Base-by-base conservation (phyloP, 116 monocot species). In the Iris pallida region DNA sequence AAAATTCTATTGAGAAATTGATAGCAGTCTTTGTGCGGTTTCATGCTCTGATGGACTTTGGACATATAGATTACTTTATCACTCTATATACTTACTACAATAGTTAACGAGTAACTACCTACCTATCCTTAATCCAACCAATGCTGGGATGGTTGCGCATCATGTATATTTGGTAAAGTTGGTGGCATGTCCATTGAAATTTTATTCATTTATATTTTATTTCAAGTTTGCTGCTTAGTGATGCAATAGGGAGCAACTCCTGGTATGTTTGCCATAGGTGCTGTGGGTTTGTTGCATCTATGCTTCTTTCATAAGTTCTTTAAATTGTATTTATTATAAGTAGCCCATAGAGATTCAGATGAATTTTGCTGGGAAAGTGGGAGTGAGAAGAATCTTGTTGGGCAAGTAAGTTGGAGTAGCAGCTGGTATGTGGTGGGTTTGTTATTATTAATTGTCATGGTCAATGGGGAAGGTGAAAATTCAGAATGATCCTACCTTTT, bases 341-440 rank as follows among this genome's bases (percentile, higher is more conserved):
- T 20, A 58, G 58, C 58, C 58, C 8, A 20, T 30, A 58, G 58
- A 58, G 19, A 30, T 9, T 58, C 58, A 20, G 8, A 4, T 20
- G 9, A 10, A 2, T 30, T 7, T 11, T n/a, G n/a, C n/a, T n/a
- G n/a, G n/a, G n/a, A n/a, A n/a, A n/a, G n/a, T n/a, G n/a, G n/a
- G n/a, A n/a, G n/a, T n/a, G n/a, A n/a, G n/a, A n/a, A n/a, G n/a
- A n/a, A n/a, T n/a, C n/a, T 58, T 20, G 20, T 9, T 59, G 5
- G 12, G 45, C 47, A 18, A 3, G 42, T 30, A n/a, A n/a, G n/a
- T 48, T 40, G 10, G 15, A 55, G 48, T 47, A 58, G 65, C 57
- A 45, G 57, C 65, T 65, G 73, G 65, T 65, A 66, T 73, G 15
- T 57, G 44, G 49, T 65, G 47, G 18, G 7, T 51, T 51, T 2